These are phyloP conservation scores for Wickerhamiella domercqiae DNA, from an alignment of 805 yeast genomes.

Conservation along the genomic window DNA sequence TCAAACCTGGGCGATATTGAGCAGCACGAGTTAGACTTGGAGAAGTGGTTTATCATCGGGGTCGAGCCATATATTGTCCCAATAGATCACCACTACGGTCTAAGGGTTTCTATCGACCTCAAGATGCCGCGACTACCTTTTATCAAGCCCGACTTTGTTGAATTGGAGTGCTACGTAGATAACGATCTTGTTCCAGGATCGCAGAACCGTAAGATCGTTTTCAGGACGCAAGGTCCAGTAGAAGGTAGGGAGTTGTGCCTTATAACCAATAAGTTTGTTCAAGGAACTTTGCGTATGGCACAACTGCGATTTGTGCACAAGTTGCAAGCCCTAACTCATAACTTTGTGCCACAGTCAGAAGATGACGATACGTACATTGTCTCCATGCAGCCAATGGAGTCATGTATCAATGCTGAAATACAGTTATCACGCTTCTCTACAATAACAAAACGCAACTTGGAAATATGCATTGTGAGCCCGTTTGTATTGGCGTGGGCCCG, in stretches of 20 bases:
- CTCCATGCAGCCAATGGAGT: conserved; percentile 16
- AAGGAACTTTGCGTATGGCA: conserved; percentile 26
- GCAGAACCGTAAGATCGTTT: conserved; percentile 4
- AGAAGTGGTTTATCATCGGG: conserved; percentile 25
- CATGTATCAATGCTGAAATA: conserved; percentile 16
- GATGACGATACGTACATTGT: conserved; percentile 4
- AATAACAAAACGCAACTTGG: conserved; percentile 13
- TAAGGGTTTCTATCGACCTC: conserved; percentile 26
- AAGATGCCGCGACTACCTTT: conserved; percentile 7
- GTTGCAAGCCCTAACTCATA: conserved; percentile 17
- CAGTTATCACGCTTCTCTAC: conserved; percentile 9
- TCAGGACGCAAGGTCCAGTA: no score
- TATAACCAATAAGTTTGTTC: conserved; percentile 18
- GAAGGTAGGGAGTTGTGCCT: no score
- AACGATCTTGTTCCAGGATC: conserved; percentile 4
- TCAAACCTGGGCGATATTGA: conserved; percentile 12
- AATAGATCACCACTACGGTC: conserved; percentile 25
- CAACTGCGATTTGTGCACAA: conserved; percentile 19
- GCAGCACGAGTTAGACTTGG: conserved; percentile 21
- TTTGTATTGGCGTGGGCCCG: conserved; percentile 4
- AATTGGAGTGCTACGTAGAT: conserved; percentile 9
- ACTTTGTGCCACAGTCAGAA: neutral
- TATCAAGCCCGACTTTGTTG: conserved; percentile 10
- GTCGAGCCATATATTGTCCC: conserved; percentile 26
- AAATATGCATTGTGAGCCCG: conserved; percentile 8